These are phyloP conservation scores for Platanthera guangdongensis DNA, from an alignment of 106 monocot species.

Conservation along the genomic window DNA sequence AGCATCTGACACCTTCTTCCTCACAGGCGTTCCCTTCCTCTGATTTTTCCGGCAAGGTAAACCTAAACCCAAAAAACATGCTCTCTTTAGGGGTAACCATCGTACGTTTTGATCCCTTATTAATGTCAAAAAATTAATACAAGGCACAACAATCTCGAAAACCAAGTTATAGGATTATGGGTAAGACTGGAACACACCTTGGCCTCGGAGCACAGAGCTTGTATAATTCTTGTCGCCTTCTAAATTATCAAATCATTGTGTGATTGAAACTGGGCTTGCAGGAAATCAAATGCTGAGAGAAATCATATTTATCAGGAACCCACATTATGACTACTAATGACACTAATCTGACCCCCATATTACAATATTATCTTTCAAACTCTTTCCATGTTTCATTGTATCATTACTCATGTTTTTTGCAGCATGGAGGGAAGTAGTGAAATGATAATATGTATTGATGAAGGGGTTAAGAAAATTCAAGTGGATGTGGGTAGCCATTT, in stretches of 20 bases:
- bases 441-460: no score
- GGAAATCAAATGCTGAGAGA: constrained; percentile 62
- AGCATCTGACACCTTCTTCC: no score
- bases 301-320: not conserved
- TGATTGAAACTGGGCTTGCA: constrained; percentile 53
- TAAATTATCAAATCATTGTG: constrained; percentile 64
- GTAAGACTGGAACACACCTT: constrained; percentile 34
- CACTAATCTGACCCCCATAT: no score
- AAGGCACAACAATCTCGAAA: not conserved
- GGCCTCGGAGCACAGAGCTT: constrained; percentile 86
- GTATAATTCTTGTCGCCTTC: constrained; percentile 88
- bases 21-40: no score
- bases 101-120: constrained; percentile 69
- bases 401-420: no score
- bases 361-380: not conserved
- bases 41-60: no score
- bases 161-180: not conserved
- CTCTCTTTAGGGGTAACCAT: no score
- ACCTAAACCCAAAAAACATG: no score
- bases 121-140: not conserved
- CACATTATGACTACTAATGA: not conserved
- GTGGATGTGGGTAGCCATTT: no score
- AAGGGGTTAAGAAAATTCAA: no score
- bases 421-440: no score
- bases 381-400: no score